phyloP scores from a whole-genome alignment of 352 stramenopile genomes.

The Globisporangium barbulae region DNA sequence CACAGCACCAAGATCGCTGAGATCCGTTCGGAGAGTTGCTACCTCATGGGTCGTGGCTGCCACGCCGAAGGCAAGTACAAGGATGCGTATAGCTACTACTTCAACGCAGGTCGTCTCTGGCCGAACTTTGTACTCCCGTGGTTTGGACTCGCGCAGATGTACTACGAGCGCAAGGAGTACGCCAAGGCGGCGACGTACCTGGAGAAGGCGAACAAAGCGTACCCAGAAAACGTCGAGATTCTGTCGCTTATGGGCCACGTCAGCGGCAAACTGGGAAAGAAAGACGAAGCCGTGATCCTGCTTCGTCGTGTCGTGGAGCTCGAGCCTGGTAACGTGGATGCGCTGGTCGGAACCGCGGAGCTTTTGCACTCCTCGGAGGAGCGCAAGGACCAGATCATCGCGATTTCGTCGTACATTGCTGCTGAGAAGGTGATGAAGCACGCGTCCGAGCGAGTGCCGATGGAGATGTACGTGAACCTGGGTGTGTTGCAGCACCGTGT shows the following conservation, averaged over 20 bases:
- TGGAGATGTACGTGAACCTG: slow-evolving; percentile 85
- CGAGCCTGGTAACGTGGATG: slow-evolving; percentile 83
- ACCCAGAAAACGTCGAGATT: slow-evolving; percentile 86
- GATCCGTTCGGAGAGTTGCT: slow-evolving; percentile 96
- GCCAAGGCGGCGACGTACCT: slow-evolving; percentile 81
- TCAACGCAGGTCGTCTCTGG: slow-evolving; percentile 89
- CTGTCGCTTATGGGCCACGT: slow-evolving; percentile 77
- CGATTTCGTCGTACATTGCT: slow-evolving; percentile 88
- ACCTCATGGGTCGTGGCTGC: slow-evolving; percentile 94
- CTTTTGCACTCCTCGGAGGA: slow-evolving; percentile 74
- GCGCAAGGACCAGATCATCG: slow-evolving; percentile 86
- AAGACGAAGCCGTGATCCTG: slow-evolving; percentile 73
- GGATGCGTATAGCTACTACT: slow-evolving; percentile 96
- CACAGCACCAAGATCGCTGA: slow-evolving; percentile 86
- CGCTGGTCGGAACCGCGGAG: slow-evolving; percentile 78
- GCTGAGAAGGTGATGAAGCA: slow-evolving; percentile 88
- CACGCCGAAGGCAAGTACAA: slow-evolving; percentile 94
- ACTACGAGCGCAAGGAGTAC: slow-evolving; percentile 85
- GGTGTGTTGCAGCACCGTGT: slow-evolving; percentile 80
- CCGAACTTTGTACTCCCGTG: slow-evolving; percentile 85
- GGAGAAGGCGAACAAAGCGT: slow-evolving; percentile 88
- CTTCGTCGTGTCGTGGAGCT: slow-evolving; percentile 83
- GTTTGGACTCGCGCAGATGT: slow-evolving; percentile 88
- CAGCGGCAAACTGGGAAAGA: slow-evolving; percentile 80
- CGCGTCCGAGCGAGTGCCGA: slow-evolving; percentile 69